A percentile compares a stretch with the other conserved stretches of the same genome.
Conservation (phyloP, 441 rosid species). For the Breynia disticha region DNA sequence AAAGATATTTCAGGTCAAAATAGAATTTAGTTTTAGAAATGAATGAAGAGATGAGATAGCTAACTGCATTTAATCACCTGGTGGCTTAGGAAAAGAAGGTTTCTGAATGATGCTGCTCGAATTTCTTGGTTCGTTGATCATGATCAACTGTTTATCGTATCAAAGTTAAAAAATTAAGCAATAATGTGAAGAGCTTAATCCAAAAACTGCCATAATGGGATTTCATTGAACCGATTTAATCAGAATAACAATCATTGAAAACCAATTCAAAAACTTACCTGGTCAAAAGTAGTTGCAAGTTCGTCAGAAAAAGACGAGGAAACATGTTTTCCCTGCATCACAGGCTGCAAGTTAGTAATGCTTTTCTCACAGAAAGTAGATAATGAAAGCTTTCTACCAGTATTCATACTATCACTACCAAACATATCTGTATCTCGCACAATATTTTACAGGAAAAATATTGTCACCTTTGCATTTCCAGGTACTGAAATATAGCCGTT, state of each 20-base stretch:
- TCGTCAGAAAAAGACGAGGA: neutral
- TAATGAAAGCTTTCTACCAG: too few relatives aligned
- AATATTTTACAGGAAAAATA: neutral
- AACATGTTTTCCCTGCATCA: slow-evolving; percentile 2
- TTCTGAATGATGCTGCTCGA: neutral
- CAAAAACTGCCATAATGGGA: too few relatives aligned
- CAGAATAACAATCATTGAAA: neutral
- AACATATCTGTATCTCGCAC: too few relatives aligned
- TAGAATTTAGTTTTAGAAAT: too few relatives aligned
- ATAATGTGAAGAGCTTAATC: neutral
- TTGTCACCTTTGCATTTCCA: neutral
- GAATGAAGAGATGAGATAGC: too few relatives aligned
- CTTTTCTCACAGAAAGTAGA: neutral
- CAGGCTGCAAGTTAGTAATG: neutral
- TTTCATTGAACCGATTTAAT: too few relatives aligned
- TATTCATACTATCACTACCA: too few relatives aligned
- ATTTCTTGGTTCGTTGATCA: slow-evolving; percentile 3
- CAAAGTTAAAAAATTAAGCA: neutral
- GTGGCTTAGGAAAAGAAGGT: neutral
- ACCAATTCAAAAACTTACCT: neutral
- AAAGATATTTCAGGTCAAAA: neutral
- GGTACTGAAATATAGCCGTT: neutral
- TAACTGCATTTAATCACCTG: neutral
- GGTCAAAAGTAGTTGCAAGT: slow-evolving; percentile 2
- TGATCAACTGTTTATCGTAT: neutral